phyloP scores from a whole-genome alignment of 2,329 filamentous ascomycete species.

The Huntiella abstrusa region DNA sequence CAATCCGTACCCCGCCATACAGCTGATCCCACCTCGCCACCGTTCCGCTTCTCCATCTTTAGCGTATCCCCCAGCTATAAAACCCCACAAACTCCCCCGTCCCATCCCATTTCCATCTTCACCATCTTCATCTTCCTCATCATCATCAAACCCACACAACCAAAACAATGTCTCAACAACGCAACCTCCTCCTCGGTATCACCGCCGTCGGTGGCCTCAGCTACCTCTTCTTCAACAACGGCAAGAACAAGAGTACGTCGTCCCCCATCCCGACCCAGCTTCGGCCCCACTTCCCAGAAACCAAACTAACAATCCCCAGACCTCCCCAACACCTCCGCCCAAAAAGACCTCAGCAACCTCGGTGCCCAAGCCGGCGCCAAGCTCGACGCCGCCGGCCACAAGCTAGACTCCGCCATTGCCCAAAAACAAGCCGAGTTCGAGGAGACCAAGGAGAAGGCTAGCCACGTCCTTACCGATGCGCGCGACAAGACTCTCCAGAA shows the following conservation, averaged over 20 bases:
- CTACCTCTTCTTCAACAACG: conserved; percentile 83
- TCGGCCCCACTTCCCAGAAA: not conserved
- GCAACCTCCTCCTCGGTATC: conserved; percentile 36
- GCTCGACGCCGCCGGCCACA: conserved; percentile 44
- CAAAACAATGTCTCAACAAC: conserved; percentile 25
- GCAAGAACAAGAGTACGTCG: conserved; percentile 60
- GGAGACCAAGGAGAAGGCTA: conserved; percentile 40
- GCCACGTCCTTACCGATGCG: conserved; percentile 41
- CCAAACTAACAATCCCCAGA: conserved; percentile 26
- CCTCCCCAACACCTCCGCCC: conserved; percentile 44
- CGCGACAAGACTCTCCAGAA: conserved; percentile 49
- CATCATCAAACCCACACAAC: not conserved
- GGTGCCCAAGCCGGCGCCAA: conserved; percentile 37
- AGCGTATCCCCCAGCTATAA: too few relatives aligned
- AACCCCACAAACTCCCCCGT: too few relatives aligned
- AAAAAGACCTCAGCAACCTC: conserved; percentile 39
- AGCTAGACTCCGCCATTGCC: conserved; percentile 18
- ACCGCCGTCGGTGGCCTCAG: conserved; percentile 49
- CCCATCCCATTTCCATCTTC: too few relatives aligned
- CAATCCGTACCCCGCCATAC: too few relatives aligned
- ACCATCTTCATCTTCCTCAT: not conserved
- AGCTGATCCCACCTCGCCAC: too few relatives aligned
- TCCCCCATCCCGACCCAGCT: not conserved
- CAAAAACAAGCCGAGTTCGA: conserved; percentile 45
- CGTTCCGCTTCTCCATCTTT: too few relatives aligned